Conservation (phyloP, 805 yeast species). For the Naumovozyma baii region DNA sequence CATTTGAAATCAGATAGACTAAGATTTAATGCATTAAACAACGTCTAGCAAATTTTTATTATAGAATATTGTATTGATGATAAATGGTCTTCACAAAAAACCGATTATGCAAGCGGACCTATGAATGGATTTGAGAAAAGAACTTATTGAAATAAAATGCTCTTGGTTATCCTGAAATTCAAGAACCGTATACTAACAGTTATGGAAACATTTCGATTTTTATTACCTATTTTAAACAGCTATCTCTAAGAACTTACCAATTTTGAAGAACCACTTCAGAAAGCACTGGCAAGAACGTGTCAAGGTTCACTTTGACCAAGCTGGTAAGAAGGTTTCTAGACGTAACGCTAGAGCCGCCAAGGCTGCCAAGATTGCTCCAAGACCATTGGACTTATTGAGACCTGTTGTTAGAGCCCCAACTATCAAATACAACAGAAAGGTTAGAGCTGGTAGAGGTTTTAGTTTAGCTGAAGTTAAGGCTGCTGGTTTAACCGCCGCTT, state of each 20-base stretch:
- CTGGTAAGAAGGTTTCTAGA: slow-evolving; percentile 96
- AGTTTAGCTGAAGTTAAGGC: slow-evolving; percentile 95
- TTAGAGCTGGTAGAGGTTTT: slow-evolving; percentile 99
- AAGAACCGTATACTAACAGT: neutral
- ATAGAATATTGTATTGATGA: no score
- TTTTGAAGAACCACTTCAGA: slow-evolving; percentile 98
- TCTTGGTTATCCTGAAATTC: no score
- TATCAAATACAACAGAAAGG: slow-evolving; percentile 95
- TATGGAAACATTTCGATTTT: neutral
- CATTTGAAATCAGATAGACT: no score
- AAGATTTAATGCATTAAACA: no score
- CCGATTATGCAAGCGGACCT: no score
- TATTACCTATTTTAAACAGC: slow-evolving; percentile 49
- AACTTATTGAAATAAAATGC: no score
- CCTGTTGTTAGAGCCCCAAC: slow-evolving; percentile 98
- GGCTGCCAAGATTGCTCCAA: slow-evolving; percentile 93
- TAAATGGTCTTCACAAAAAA: no score
- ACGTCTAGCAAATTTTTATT: no score
- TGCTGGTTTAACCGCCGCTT: slow-evolving; percentile 82
- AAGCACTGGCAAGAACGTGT: slow-evolving; percentile 99
- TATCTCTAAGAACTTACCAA: slow-evolving; percentile 95
- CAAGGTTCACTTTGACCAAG: slow-evolving; percentile 98
- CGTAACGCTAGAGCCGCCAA: slow-evolving; percentile 84
- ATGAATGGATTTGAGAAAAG: no score
- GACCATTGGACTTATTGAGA: slow-evolving; percentile 89